Evolutionary conservation across 768 basidiomycete species (phyloP).

Genomic region (Tubosaeta sp.): DNA sequence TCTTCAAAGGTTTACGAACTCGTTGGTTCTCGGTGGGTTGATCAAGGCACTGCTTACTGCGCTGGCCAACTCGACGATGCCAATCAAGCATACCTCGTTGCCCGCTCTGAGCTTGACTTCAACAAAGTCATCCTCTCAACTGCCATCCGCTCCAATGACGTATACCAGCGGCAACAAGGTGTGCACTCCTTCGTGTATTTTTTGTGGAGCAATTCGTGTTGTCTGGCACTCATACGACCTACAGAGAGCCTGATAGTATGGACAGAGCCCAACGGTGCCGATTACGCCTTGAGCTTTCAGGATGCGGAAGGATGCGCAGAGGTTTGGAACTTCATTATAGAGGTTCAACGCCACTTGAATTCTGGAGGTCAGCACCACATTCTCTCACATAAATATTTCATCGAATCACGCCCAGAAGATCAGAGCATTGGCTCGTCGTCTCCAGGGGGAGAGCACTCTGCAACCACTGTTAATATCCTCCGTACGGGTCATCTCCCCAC

Average conservation of each 20-base stretch:
- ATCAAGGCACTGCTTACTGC: constrained; percentile 96
- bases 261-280: constrained; percentile 93
- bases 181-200: constrained; percentile 23
- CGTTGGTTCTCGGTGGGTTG: constrained; percentile 85
- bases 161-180: constrained; percentile 88
- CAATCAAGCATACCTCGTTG: constrained; percentile 76
- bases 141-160: constrained; percentile 77
- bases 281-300: constrained; percentile 96
- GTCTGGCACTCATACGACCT: constrained; percentile 13
- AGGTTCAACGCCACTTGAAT: constrained; percentile 85
- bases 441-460: constrained; percentile 56
- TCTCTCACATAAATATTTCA: constrained; percentile 12
- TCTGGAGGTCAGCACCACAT: constrained; percentile 45
- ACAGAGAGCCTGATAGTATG: constrained; percentile 97
- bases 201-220: constrained; percentile 1
- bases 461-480: constrained; percentile 61
- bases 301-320: constrained; percentile 93
- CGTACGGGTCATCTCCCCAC: constrained; percentile 70
- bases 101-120: constrained; percentile 74
- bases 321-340: constrained; percentile 95
- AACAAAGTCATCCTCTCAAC: constrained; percentile 72
- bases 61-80: constrained; percentile 81
- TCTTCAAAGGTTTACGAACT: constrained; percentile 85
- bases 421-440: constrained; percentile 53
- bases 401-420: constrained; percentile 36